Conservation (phyloP, 2,329 filamentous ascomycete species). For the Botrytis pseudocinerea region DNA sequence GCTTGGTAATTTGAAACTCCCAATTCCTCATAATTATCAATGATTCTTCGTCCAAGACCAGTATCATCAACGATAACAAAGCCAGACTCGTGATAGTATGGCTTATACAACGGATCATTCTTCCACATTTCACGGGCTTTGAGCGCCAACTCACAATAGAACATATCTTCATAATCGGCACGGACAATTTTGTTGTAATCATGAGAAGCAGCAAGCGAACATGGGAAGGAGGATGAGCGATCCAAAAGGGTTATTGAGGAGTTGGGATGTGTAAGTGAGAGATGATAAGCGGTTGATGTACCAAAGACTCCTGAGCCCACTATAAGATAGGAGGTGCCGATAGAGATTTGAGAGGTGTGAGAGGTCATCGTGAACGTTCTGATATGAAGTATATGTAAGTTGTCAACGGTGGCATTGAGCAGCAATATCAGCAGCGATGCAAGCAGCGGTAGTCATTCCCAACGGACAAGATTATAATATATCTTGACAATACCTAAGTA, state of each 20-base stretch:
- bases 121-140: constrained; percentile 52
- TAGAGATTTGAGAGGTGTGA: background rate
- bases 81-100: constrained; percentile 52
- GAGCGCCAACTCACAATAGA: constrained; percentile 53
- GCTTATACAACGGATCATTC: constrained; percentile 48
- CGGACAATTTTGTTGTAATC: constrained; percentile 62
- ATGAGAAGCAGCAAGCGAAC: constrained; percentile 53
- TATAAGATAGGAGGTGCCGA: constrained; percentile 44
- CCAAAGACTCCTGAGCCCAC: constrained; percentile 56
- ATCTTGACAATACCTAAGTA: background rate
- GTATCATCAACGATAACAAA: constrained; percentile 50
- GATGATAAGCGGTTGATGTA: constrained; percentile 52
- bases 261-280: constrained; percentile 44
- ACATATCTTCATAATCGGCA: constrained; percentile 55
- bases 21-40: constrained; percentile 47
- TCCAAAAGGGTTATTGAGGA: constrained; percentile 49
- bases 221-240: constrained; percentile 42
- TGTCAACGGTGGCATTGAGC: background rate
- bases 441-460: background rate
- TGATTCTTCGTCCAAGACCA: constrained; percentile 49
- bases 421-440: background rate
- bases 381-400: background rate
- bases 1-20: constrained; percentile 41
- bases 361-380: constrained; percentile 4
- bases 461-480: background rate